Evolutionary conservation across 2,329 filamentous ascomycete genomes (phyloP).

Genomic region (Aspergillus sp.): DNA sequence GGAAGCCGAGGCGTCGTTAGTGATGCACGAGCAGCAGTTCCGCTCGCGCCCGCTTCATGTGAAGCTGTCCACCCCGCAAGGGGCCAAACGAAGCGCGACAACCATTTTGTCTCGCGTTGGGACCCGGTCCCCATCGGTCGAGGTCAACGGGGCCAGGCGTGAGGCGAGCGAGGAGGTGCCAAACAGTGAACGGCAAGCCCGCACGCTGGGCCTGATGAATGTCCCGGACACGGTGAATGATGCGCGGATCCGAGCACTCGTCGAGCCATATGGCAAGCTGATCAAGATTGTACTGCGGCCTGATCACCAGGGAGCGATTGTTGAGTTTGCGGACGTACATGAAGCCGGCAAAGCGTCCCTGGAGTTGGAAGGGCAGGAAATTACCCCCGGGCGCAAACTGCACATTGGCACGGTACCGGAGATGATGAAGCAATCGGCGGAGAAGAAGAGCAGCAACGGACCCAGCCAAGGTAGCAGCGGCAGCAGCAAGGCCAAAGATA

Average conservation of each 20-base stretch:
- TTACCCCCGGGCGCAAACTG: conserved; percentile 45
- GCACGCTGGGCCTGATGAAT: conserved; percentile 79
- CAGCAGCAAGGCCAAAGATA: conserved; percentile 43
- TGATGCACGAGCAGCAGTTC: conserved; percentile 71
- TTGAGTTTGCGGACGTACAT: conserved; percentile 74
- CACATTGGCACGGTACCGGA: conserved; percentile 56
- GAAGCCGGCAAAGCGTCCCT: conserved; percentile 65
- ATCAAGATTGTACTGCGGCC: conserved; percentile 78
- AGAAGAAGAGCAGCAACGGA: conserved; percentile 39
- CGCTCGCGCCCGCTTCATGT: conserved; percentile 69
- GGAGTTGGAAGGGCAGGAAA: conserved; percentile 50
- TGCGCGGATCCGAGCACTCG: conserved; percentile 72
- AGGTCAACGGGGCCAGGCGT: conserved; percentile 32
- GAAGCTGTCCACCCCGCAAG: conserved; percentile 52
- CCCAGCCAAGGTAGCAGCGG: conserved; percentile 33
- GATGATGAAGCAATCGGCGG: conserved; percentile 47
- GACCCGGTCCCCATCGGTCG: conserved; percentile 39
- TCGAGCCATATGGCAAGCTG: conserved; percentile 70
- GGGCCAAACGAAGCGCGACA: conserved; percentile 46
- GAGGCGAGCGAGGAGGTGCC: conserved; percentile 43
- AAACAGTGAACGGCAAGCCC: conserved; percentile 54
- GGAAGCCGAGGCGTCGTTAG: conserved; percentile 64
- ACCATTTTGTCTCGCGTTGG: conserved; percentile 47
- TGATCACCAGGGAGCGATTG: conserved; percentile 78
- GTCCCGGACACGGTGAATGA: conserved; percentile 93